A percentile compares a stretch with the other conserved stretches of the same genome.
Evolutionary conservation across 345 rosid genomes (phyloP).

Genomic region (Gossypium arboreum): DNA sequence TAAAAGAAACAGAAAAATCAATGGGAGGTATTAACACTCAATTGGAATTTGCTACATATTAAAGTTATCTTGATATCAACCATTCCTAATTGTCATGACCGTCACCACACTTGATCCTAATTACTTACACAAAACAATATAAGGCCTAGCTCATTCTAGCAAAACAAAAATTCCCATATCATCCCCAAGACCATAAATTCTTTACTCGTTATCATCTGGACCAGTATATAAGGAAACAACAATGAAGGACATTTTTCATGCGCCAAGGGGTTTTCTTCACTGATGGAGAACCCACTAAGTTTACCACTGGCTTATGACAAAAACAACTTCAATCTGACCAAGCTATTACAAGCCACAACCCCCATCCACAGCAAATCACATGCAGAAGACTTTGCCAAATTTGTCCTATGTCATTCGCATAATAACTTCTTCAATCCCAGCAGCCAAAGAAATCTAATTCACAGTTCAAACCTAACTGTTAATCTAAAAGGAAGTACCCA

Average conservation of each 20-base stretch:
- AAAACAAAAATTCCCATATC: background rate
- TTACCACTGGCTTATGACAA: background rate
- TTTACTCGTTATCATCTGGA: background rate
- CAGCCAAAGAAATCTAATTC: background rate
- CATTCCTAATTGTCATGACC: background rate
- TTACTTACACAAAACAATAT: background rate
- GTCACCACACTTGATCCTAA: background rate
- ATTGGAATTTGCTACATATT: slow-evolving; percentile 2
- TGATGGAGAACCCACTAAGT: background rate
- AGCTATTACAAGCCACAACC: background rate
- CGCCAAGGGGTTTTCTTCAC: background rate
- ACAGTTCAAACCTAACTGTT: background rate
- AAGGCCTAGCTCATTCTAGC: background rate
- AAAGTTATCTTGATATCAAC: background rate
- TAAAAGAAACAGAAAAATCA: background rate
- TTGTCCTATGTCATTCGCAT: background rate
- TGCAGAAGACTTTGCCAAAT: background rate
- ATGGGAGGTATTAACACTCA: background rate
- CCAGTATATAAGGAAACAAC: background rate
- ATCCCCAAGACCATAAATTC: background rate
- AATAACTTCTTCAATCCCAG: background rate
- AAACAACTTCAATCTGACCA: background rate
- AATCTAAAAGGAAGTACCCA: background rate
- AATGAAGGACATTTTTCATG: background rate
- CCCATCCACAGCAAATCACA: slow-evolving; percentile 8